A percentile compares a stretch with the other conserved stretches of the same genome.
Conservation (phyloP, 2,329 filamentous ascomycete genomes). For the Hypoxylon sp. region DNA sequence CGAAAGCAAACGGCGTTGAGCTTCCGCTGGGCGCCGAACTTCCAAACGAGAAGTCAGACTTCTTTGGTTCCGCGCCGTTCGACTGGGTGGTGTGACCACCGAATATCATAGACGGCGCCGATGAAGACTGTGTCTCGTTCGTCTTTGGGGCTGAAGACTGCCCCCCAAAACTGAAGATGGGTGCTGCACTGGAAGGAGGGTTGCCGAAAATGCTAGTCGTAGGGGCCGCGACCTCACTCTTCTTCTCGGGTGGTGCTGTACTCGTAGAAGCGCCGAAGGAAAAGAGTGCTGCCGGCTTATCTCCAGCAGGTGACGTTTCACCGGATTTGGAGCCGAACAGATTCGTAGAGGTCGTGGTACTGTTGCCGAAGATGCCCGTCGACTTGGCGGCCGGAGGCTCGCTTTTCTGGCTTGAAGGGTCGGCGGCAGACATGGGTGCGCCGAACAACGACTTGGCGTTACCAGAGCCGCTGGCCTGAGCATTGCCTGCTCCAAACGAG, state of each 20-base stretch:
- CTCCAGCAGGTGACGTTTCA: conserved; percentile 22
- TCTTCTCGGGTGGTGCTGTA: conserved; percentile 27
- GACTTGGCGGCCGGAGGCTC: conserved; percentile 57
- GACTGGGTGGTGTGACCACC: conserved; percentile 22
- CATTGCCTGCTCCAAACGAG: conserved; percentile 46
- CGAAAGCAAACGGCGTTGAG: conserved; percentile 35
- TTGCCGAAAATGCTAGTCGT: conserved; percentile 31
- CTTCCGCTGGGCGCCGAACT: conserved; percentile 25
- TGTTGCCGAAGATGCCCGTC: conserved; percentile 37
- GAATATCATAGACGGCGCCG: conserved; percentile 32
- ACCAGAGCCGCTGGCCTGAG: conserved; percentile 41
- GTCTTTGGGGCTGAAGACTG: conserved; percentile 10
- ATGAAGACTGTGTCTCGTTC: conserved; percentile 13
- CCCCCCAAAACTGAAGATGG: conserved; percentile 37
- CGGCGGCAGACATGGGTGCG: conserved; percentile 52
- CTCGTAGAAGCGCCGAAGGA: conserved; percentile 33
- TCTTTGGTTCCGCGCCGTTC: conserved; percentile 23
- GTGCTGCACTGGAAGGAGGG: conserved; percentile 10
- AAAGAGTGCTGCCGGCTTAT: conserved; percentile 27
- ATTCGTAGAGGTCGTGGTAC: conserved; percentile 13
- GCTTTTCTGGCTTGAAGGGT: too few relatives aligned
- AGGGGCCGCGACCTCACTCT: conserved; percentile 30
- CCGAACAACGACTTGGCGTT: conserved; percentile 51
- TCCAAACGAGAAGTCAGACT: conserved; percentile 42
- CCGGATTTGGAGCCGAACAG: conserved; percentile 22